A percentile compares a stretch with the other conserved stretches of the same genome.
phyloP scores from a whole-genome alignment of 176 grass and related monocot genomes.

The Aechmea fasciata region DNA sequence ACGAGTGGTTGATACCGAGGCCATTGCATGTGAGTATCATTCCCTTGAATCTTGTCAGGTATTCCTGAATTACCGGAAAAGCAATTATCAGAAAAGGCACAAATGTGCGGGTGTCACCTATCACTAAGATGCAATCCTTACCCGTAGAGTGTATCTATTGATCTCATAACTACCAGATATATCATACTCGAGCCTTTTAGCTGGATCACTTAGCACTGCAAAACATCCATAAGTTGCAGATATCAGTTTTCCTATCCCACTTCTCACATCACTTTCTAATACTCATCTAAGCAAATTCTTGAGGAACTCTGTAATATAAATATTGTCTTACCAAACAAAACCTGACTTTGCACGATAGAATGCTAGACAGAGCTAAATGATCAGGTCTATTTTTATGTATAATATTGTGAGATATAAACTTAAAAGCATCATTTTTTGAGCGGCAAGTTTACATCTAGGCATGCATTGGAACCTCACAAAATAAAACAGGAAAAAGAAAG shows the following conservation, averaged over 20 bases:
- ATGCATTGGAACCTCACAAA: not conserved
- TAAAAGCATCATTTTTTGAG: not conserved
- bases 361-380: too few relatives aligned
- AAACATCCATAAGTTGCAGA: not conserved
- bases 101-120: not conserved
- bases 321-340: not conserved
- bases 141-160: conserved; percentile 44
- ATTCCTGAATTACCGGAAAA: conserved; percentile 50
- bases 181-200: conserved; percentile 56
- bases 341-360: not conserved
- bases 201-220: conserved; percentile 64
- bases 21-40: conserved; percentile 89
- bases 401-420: not conserved
- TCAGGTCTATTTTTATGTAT: too few relatives aligned
- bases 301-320: not conserved
- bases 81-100: not conserved
- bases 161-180: conserved; percentile 54
- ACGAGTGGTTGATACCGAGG: conserved; percentile 53
- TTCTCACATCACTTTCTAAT: not conserved
- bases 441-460: not conserved
- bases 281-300: not conserved
- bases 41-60: conserved; percentile 69
- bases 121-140: conserved; percentile 21
- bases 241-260: not conserved
- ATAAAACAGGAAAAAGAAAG: not conserved